A percentile compares a stretch with the other conserved stretches of the same genome.
These are phyloP conservation scores for Prunus mongolica DNA, from an alignment of 306 rosid species.

Conservation along the genomic window DNA sequence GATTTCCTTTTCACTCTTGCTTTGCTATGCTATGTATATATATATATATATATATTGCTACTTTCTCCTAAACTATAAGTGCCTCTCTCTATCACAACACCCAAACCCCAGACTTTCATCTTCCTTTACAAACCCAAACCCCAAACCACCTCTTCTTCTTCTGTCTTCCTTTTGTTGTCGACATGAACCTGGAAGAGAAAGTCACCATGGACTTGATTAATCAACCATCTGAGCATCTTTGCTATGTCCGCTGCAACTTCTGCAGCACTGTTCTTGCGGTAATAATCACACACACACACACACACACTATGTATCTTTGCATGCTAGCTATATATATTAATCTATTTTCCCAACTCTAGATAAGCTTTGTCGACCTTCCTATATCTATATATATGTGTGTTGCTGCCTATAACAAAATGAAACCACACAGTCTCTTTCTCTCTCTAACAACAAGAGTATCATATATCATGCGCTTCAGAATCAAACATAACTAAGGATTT, in stretches of 20 bases:
- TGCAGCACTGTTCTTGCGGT: conserved; percentile 97
- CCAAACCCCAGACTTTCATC: conserved; percentile 32
- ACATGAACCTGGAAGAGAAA: conserved; percentile 72
- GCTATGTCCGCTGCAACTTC: conserved; percentile 96
- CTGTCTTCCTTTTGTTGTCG: not conserved
- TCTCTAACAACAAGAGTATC: not conserved
- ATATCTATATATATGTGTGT: not conserved
- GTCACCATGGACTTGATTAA: conserved; percentile 55
- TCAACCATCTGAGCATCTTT: conserved; percentile 81
- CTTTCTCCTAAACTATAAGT: not conserved
- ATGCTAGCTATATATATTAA: not conserved
- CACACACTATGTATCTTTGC: not conserved
- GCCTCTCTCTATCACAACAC: conserved; percentile 9
- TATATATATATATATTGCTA: not conserved
- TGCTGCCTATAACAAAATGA: not conserved
- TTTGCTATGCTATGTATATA: not conserved
- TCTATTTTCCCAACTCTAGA: not conserved
- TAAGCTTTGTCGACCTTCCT: too few species aligned
- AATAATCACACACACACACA: not conserved
- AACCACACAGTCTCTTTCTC: not conserved
- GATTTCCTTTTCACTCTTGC: not conserved
- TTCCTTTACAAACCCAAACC: not conserved
- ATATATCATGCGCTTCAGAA: not conserved
- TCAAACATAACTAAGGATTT: not conserved
- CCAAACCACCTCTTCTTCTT: not conserved